phyloP scores from a whole-genome alignment of 208 protist species.

The Crithidia sp. region DNA sequence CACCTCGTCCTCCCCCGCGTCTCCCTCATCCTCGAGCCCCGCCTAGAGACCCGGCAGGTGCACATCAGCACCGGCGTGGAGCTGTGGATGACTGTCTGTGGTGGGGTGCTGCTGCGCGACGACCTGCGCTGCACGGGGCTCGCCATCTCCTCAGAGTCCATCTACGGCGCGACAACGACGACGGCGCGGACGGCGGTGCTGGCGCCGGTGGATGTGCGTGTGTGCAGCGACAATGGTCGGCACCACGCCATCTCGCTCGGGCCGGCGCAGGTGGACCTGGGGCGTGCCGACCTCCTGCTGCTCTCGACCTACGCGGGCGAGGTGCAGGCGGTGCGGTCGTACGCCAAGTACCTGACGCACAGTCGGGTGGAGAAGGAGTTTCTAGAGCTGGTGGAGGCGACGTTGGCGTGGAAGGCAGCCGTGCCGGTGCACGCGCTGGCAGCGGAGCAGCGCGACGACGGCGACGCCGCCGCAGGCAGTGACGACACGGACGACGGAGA shows the following conservation, averaged over 20 bases:
- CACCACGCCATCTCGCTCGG: slow-evolving; percentile 49
- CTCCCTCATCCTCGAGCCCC: slow-evolving; percentile 29
- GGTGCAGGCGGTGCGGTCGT: slow-evolving; percentile 24
- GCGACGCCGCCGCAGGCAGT: neutral
- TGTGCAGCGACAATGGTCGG: slow-evolving; percentile 38
- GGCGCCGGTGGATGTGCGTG: slow-evolving; percentile 34
- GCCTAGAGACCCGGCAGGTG: slow-evolving; percentile 24
- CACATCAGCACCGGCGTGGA: slow-evolving; percentile 24
- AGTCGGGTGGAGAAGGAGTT: slow-evolving; percentile 42
- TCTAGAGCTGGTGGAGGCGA: slow-evolving; percentile 34
- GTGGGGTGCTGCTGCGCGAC: slow-evolving; percentile 20
- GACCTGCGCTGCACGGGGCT: slow-evolving; percentile 33
- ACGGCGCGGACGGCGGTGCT: slow-evolving; percentile 53
- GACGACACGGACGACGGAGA: neutral
- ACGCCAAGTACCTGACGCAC: slow-evolving; percentile 36
- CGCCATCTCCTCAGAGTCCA: slow-evolving; percentile 31
- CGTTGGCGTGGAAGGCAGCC: slow-evolving; percentile 37
- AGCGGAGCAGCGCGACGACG: neutral
- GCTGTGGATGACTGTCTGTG: slow-evolving; percentile 18
- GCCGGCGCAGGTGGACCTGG: slow-evolving; percentile 44
- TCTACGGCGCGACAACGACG: slow-evolving; percentile 34
- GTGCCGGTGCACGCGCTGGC: slow-evolving; percentile 10
- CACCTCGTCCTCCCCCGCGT: slow-evolving; percentile 29
- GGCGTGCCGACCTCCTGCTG: slow-evolving; percentile 41
- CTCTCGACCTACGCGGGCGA: slow-evolving; percentile 37